Percentiles rank a stretch among this genome's conserved stretches.
Evolutionary conservation across 1,139 yeast species (phyloP).

Genomic region (Nematodospora anomalae): DNA sequence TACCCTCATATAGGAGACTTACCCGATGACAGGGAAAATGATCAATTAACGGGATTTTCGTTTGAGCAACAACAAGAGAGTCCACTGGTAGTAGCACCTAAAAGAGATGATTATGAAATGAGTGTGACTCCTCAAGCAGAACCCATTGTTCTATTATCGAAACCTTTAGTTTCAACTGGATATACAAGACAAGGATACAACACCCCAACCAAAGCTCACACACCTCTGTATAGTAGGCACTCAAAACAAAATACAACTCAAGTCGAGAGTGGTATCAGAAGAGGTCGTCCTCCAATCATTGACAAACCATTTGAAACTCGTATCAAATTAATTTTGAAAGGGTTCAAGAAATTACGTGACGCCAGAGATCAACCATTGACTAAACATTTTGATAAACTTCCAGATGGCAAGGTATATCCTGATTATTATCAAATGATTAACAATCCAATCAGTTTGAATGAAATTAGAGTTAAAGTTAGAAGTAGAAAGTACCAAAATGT

Average conservation of each 20-base stretch:
- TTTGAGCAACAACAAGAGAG: constrained; percentile 7
- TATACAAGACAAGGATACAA: constrained; percentile 5
- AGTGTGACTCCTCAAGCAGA: constrained; percentile 15
- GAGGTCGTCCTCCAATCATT: constrained; percentile 95
- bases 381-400: constrained; percentile 76
- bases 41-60: constrained; percentile 11
- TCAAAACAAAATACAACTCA: constrained; percentile 11
- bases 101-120: constrained; percentile 15
- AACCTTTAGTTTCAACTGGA: constrained; percentile 13
- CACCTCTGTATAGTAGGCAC: constrained; percentile 9
- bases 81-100: constrained; percentile 4
- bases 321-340: constrained; percentile 81
- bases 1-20: constrained; percentile 78
- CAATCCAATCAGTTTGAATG: constrained; percentile 79
- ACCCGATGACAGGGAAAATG: constrained; percentile 50
- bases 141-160: constrained; percentile 9
- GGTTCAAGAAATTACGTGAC: constrained; percentile 70
- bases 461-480: constrained; percentile 79
- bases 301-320: constrained; percentile 93
- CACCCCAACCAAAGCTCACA: constrained; percentile 4
- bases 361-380: constrained; percentile 50
- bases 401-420: constrained; percentile 65
- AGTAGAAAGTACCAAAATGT: constrained; percentile 79
- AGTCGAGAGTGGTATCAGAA: constrained; percentile 61
- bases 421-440: constrained; percentile 65